phyloP scores from a whole-genome alignment of 345 rosid genomes.

The Murraya koenigii region DNA sequence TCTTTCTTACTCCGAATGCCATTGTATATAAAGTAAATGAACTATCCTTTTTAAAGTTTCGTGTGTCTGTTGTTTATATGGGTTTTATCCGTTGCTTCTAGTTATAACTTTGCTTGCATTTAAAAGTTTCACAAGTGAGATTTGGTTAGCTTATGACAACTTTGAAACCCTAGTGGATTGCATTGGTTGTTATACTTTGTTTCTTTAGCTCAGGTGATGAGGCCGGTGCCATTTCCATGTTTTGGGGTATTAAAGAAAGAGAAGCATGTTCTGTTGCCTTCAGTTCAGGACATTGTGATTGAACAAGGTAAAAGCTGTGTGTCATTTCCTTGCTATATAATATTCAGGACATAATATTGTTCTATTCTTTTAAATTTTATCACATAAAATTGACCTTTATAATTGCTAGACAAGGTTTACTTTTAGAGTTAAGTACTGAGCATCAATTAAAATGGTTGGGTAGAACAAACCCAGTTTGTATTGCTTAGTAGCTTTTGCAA shows the following conservation, averaged over 20 bases:
- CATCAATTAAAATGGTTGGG: background rate
- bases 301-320: slow-evolving; percentile 51
- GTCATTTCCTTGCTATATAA: background rate
- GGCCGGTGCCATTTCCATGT: slow-evolving; percentile 63
- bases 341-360: background rate
- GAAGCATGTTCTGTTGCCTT: slow-evolving; percentile 65
- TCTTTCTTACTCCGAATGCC: slow-evolving; percentile 58
- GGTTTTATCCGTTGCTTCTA: background rate
- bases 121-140: background rate
- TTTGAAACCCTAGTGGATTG: background rate
- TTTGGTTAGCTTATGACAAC: background rate
- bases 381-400: background rate
- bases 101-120: background rate
- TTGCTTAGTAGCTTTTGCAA: background rate
- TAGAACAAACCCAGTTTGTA: background rate
- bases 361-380: background rate
- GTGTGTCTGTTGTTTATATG: background rate
- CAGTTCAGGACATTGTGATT: slow-evolving; percentile 56
- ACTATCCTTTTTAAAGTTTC: background rate
- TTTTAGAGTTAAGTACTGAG: background rate
- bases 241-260: slow-evolving; percentile 63
- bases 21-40: slow-evolving; percentile 57
- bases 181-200: background rate
- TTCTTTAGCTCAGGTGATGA: slow-evolving; percentile 41
- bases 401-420: background rate